Conservation (phyloP, 768 basidiomycete genomes). For the Stropharia rugosoannulata region DNA sequence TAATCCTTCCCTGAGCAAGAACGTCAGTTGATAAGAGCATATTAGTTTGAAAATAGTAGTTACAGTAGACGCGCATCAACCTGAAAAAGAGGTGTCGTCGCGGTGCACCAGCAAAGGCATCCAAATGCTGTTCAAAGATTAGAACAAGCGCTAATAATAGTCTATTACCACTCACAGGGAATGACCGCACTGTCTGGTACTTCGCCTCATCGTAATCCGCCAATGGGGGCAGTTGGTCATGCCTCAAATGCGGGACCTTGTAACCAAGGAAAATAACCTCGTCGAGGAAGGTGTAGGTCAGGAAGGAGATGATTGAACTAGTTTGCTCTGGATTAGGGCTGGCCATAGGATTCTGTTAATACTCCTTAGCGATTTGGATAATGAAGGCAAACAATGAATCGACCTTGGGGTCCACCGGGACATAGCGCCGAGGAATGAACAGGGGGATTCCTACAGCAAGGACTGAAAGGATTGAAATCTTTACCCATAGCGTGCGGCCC, state of each 20-base stretch:
- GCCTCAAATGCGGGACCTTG: conserved; percentile 38
- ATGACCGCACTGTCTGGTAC: conserved; percentile 14
- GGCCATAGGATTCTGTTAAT: conserved; percentile 25
- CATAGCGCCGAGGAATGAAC: conserved; percentile 47
- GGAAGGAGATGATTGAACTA: conserved; percentile 38
- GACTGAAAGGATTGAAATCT: conserved; percentile 39
- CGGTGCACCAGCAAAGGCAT: conserved; percentile 37
- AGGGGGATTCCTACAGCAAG: conserved; percentile 43
- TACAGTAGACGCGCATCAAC: conserved; percentile 37
- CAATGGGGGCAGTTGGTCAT: conserved; percentile 57
- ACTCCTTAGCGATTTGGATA: background rate
- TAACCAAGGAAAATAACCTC: conserved; percentile 42
- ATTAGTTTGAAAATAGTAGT: background rate
- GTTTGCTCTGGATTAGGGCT: conserved; percentile 47
- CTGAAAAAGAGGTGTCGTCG: conserved; percentile 46
- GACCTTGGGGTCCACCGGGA: conserved; percentile 49
- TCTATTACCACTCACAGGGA: conserved; percentile 10
- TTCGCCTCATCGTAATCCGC: conserved; percentile 50
- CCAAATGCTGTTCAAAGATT: conserved; percentile 27
- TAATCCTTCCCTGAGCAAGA: conserved; percentile 21
- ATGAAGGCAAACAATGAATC: background rate
- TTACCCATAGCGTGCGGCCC: conserved; percentile 46
- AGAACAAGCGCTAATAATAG: background rate
- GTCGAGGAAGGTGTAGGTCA: conserved; percentile 54
- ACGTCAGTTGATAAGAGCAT: background rate